phyloP scores from a whole-genome alignment of 345 rosid species.

The Lumnitzera littorea region DNA sequence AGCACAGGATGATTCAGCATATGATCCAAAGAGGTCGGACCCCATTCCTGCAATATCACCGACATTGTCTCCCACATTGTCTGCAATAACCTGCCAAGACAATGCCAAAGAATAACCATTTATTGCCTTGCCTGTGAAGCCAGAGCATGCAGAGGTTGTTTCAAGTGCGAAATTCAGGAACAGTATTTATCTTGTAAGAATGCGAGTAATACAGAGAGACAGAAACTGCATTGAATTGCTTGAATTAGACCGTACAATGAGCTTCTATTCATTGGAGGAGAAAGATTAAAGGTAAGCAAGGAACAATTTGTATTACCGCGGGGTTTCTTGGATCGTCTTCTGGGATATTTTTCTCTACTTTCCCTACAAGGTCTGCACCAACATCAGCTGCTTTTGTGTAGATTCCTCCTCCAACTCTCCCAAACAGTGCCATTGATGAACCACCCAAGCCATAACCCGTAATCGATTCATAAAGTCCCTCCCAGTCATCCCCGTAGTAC shows the following conservation, averaged over 20 bases:
- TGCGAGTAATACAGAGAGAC: too few species aligned
- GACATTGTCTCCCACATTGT: conserved; percentile 69
- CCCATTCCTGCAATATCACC: conserved; percentile 84
- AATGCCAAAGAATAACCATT: background rate
- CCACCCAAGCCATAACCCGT: conserved; percentile 68
- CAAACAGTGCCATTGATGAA: conserved; percentile 66
- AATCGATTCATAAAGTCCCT: conserved; percentile 60
- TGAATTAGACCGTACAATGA: too few species aligned
- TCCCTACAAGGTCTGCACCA: conserved; percentile 65
- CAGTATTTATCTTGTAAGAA: too few species aligned
- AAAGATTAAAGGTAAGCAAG: background rate
- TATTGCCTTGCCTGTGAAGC: background rate
- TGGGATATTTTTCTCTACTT: conserved; percentile 55
- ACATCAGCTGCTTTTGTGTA: conserved; percentile 64
- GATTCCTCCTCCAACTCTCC: conserved; percentile 66
- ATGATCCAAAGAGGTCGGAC: conserved; percentile 59
- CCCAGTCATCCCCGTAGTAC: conserved; percentile 68
- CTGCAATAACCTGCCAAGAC: conserved; percentile 54
- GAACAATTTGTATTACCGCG: conserved; percentile 22
- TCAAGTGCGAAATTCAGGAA: too few species aligned
- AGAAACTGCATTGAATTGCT: background rate
- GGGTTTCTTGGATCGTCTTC: conserved; percentile 68
- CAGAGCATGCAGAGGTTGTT: too few species aligned
- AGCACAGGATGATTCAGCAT: conserved; percentile 67
- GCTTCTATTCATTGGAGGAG: background rate